phyloP scores from a whole-genome alignment of 768 basidiomycete genomes.

The Kwoniella botswanensis region DNA sequence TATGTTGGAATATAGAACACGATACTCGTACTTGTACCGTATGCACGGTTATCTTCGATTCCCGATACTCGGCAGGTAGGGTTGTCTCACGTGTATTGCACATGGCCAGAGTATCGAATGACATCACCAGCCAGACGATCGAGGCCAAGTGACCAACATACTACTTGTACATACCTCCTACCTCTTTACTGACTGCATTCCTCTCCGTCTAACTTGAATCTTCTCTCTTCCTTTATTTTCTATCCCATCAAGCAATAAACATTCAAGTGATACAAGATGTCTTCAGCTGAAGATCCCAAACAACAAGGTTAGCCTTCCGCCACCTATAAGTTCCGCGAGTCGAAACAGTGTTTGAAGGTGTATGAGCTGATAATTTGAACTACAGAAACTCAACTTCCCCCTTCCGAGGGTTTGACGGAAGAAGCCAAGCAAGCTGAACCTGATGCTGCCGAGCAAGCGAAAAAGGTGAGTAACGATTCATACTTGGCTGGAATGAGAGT shows the following conservation, averaged over 20 bases:
- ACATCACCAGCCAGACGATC: background rate
- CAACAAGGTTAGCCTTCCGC: conserved; percentile 7
- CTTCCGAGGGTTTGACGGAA: conserved; percentile 44
- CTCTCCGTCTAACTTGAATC: background rate
- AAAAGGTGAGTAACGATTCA: conserved; percentile 38
- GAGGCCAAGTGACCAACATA: background rate
- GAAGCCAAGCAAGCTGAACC: conserved; percentile 48
- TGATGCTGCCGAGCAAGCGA: conserved; percentile 44
- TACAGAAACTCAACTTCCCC: conserved; percentile 21
- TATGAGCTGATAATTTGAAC: background rate
- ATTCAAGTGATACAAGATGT: background rate
- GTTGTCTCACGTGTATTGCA: background rate
- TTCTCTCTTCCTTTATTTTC: background rate
- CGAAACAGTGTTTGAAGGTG: no score
- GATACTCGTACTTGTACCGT: no score
- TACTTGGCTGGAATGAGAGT: no score
- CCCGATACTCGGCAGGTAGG: background rate
- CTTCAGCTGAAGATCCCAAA: conserved; percentile 10
- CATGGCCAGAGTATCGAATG: background rate
- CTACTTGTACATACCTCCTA: no score
- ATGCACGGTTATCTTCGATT: background rate
- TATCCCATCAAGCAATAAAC: background rate
- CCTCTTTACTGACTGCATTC: no score
- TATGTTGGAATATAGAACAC: no score
- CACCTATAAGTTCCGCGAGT: no score